Evolutionary conservation across 768 basidiomycete genomes (phyloP).

Genomic region (Leucocoprinus leucothites): DNA sequence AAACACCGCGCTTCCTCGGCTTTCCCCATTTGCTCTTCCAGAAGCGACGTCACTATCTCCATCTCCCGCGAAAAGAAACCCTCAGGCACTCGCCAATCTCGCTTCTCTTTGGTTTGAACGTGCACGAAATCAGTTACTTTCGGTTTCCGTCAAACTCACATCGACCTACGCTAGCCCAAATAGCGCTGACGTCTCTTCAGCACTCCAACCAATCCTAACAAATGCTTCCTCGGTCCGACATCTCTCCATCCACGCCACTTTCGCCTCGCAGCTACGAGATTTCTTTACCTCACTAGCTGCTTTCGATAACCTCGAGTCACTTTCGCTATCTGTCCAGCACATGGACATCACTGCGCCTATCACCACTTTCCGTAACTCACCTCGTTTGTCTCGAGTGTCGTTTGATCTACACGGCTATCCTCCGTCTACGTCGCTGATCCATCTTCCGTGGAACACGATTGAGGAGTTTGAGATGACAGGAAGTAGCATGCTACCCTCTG

Average conservation of each 20-base stretch:
- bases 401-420: conserved; percentile 1
- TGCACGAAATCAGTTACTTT: conserved; percentile 5
- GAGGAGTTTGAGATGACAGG: conserved; percentile 7
- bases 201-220: not conserved
- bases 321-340: conserved; percentile 4
- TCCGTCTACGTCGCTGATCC: conserved; percentile 7
- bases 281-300: not conserved
- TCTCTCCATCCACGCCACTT: conserved; percentile 4
- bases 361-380: conserved; percentile 2
- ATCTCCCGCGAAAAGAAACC: not conserved
- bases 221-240: conserved; percentile 4
- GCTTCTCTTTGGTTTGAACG: conserved; percentile 11
- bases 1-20: not conserved
- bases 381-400: not conserved
- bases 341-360: not conserved
- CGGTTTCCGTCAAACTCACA: conserved; percentile 9
- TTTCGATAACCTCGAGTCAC: conserved; percentile 7
- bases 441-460: conserved; percentile 7
- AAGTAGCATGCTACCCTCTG: conserved; percentile 2
- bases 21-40: conserved; percentile 2
- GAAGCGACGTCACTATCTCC: not conserved
- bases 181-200: conserved; percentile 1
- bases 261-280: not conserved
- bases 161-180: not conserved
- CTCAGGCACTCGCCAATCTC: not conserved